These are phyloP conservation scores for Phytophthora fragariae DNA, from an alignment of 352 stramenopile genomes.

Conservation along the genomic window DNA sequence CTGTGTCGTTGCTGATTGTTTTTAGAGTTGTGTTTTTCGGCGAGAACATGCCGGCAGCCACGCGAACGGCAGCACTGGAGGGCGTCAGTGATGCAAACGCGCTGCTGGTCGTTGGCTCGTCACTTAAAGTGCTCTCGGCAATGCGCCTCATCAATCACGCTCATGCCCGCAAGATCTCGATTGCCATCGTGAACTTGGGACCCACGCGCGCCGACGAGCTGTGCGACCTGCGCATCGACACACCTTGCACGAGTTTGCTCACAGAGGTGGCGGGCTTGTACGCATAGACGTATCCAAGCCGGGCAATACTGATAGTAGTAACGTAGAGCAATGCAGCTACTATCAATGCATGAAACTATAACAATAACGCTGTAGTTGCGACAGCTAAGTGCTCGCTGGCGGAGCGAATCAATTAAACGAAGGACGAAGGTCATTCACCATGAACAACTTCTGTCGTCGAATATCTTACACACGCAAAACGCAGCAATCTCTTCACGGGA, in stretches of 20 bases:
- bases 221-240: constrained; percentile 77
- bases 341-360: constrained; percentile 3
- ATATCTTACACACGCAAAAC: constrained; percentile 48
- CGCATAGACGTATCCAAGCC: constrained; percentile 18
- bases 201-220: constrained; percentile 88
- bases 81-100: constrained; percentile 85
- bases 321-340: background rate
- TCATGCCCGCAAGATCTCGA: constrained; percentile 61
- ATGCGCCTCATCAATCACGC: constrained; percentile 93
- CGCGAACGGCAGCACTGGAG: constrained; percentile 75
- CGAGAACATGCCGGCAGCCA: constrained; percentile 91
- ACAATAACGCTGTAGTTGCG: constrained; percentile 6
- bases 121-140: constrained; percentile 94
- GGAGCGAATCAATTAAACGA: constrained; percentile 29
- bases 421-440: constrained; percentile 25
- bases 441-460: constrained; percentile 33
- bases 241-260: constrained; percentile 62
- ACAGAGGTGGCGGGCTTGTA: constrained; percentile 46
- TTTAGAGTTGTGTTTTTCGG: constrained; percentile 97
- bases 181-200: constrained; percentile 91
- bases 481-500: constrained; percentile 20
- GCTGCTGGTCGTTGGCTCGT: constrained; percentile 94
- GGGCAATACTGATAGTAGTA: too few species aligned
- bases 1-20: constrained; percentile 6
- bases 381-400: constrained; percentile 21